phyloP scores from a whole-genome alignment of 2,329 filamentous ascomycete genomes.

The Truncatella angustata region DNA sequence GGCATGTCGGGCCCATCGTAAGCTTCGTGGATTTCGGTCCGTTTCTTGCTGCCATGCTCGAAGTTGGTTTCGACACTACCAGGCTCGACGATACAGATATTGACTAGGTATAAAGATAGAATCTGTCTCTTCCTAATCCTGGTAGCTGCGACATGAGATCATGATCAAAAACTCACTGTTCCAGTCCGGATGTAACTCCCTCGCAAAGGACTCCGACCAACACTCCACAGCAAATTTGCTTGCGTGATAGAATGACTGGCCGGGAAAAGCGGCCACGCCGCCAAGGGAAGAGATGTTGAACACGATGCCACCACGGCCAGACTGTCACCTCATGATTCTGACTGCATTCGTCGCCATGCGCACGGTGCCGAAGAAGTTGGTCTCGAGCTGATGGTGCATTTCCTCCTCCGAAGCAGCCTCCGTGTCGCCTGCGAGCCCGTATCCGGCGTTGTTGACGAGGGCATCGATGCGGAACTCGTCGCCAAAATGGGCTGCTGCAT shows the following conservation, averaged over 20 bases:
- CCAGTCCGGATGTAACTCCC: slow-evolving; percentile 18
- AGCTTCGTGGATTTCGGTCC: slow-evolving; percentile 12
- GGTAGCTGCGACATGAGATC: no score
- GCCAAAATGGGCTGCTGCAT: background rate
- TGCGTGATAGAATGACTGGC: slow-evolving; percentile 21
- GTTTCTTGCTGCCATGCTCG: slow-evolving; percentile 11
- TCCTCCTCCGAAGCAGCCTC: background rate
- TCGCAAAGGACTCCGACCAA: slow-evolving; percentile 16
- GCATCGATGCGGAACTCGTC: slow-evolving; percentile 24
- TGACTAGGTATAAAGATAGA: background rate
- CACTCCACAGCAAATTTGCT: slow-evolving; percentile 21
- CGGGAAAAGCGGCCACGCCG: slow-evolving; percentile 17
- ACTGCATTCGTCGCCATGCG: background rate
- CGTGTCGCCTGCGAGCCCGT: background rate
- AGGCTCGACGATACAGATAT: slow-evolving; percentile 19
- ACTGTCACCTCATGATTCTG: background rate
- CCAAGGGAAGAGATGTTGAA: slow-evolving; percentile 19
- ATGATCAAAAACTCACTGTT: slow-evolving; percentile 16
- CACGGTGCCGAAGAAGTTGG: background rate
- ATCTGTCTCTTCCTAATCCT: background rate
- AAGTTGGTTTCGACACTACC: slow-evolving; percentile 17
- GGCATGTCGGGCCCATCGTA: slow-evolving; percentile 15
- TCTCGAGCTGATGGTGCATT: background rate
- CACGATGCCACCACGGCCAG: slow-evolving; percentile 14
- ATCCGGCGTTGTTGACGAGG: slow-evolving; percentile 38